These are phyloP conservation scores for Pichia cabralensis DNA, from an alignment of 805 yeast genomes.

Conservation along the genomic window DNA sequence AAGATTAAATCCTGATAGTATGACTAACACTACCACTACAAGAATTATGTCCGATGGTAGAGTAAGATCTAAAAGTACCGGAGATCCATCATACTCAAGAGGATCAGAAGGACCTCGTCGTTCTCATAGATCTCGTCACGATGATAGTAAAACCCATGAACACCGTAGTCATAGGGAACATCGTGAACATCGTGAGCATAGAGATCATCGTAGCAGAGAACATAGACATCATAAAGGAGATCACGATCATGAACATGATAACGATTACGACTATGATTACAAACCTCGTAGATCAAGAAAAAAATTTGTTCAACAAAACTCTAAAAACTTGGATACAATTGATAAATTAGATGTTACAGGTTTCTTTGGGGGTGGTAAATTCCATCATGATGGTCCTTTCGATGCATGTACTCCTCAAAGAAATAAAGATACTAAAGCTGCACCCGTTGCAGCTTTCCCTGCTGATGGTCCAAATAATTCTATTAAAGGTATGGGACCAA, in stretches of 20 bases:
- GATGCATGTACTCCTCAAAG: slow-evolving; percentile 98
- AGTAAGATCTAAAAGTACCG: slow-evolving; percentile 24
- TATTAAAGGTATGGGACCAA: slow-evolving; percentile 56
- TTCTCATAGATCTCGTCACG: slow-evolving; percentile 6
- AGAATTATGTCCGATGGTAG: slow-evolving; percentile 23
- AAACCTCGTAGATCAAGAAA: slow-evolving; percentile 23
- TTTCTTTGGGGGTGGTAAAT: slow-evolving; percentile 81
- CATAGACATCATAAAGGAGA: slow-evolving; percentile 14
- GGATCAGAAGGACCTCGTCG: background rate
- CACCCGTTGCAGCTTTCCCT: slow-evolving; percentile 95
- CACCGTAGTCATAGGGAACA: background rate
- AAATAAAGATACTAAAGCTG: slow-evolving; percentile 60
- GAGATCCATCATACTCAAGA: slow-evolving; percentile 12
- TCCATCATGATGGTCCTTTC: slow-evolving; percentile 98
- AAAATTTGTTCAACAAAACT: slow-evolving; percentile 36
- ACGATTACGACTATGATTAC: slow-evolving; percentile 14
- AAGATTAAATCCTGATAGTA: slow-evolving; percentile 8
- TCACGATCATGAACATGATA: slow-evolving; percentile 4
- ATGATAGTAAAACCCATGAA: background rate
- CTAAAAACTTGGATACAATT: slow-evolving; percentile 82
- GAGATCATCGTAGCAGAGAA: background rate
- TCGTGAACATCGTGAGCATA: background rate
- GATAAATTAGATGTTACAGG: slow-evolving; percentile 96
- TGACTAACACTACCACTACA: slow-evolving; percentile 19
- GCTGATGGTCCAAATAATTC: slow-evolving; percentile 90